A percentile compares a stretch with the other conserved stretches of the same genome.
Evolutionary conservation across 108 stramenopile species (phyloP).

Genomic region (Mediolabrus comicus): DNA sequence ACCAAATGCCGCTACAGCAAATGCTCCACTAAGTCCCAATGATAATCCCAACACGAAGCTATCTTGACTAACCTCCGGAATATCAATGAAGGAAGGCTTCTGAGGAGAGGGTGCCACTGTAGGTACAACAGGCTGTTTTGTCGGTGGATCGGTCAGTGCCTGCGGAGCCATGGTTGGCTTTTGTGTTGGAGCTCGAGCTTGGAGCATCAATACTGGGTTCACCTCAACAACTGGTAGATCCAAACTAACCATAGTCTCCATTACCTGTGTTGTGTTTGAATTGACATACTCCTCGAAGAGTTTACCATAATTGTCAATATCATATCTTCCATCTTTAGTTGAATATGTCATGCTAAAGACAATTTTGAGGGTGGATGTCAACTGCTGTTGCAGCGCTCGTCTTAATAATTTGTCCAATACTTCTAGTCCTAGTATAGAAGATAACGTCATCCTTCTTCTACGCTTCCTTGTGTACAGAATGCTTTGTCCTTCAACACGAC

Average conservation of each 20-base stretch:
- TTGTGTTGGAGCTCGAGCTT: background rate
- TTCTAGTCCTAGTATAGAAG: too few relatives aligned
- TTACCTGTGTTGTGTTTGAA: conserved; percentile 17
- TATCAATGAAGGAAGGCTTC: background rate
- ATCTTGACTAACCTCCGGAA: background rate
- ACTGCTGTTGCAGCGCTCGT: too few relatives aligned
- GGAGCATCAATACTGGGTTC: background rate
- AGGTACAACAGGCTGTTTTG: background rate
- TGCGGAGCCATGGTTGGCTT: background rate
- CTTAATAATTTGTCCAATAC: too few relatives aligned
- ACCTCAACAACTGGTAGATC: conserved; percentile 1
- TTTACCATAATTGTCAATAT: conserved; percentile 7
- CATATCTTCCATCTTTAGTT: background rate
- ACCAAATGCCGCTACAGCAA: conserved; percentile 2
- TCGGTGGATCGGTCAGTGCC: background rate
- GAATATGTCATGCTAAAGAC: conserved; percentile 14
- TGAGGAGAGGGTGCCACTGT: background rate
- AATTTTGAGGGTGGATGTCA: background rate
- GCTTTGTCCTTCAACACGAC: too few relatives aligned
- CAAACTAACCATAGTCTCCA: conserved; percentile 3
- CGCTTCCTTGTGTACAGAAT: too few relatives aligned
- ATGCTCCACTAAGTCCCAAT: conserved; percentile 21
- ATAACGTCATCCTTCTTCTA: too few relatives aligned
- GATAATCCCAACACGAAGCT: conserved; percentile 32
- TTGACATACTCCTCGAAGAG: conserved; percentile 16